Conservation (phyloP, 148 eudicot genomes). For the Camellia lanceoleosa region DNA sequence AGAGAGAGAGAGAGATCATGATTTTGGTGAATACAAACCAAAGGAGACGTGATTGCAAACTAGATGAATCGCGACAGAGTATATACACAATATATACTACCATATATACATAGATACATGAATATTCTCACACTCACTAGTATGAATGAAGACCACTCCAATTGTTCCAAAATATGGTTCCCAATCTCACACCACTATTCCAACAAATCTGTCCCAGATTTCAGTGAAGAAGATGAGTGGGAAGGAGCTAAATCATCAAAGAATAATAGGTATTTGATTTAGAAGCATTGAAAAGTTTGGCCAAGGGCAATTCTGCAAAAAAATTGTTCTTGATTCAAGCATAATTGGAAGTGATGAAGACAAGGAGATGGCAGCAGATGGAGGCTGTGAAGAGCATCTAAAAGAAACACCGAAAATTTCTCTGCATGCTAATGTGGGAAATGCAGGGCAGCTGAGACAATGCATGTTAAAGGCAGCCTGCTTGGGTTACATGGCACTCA, state of each 20-base stretch:
- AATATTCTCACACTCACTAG: no score
- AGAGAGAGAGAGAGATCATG: no score
- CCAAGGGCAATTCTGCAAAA: neutral
- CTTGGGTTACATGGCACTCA: neutral
- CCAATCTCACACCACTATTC: no score
- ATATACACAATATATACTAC: no score
- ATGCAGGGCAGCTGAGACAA: neutral
- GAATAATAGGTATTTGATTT: neutral
- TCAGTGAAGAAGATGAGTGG: neutral
- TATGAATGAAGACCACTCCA: no score
- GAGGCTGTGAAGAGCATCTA: neutral
- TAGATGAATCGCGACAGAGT: no score
- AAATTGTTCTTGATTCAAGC: slow-evolving; percentile 5
- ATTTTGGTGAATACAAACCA: no score
- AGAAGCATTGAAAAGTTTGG: slow-evolving; percentile 1
- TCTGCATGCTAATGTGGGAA: slow-evolving; percentile 1
- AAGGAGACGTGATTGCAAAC: no score
- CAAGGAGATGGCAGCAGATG: neutral
- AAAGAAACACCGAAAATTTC: neutral
- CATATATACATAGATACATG: no score
- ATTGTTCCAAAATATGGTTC: no score
- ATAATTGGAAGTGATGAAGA: neutral
- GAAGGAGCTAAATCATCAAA: neutral
- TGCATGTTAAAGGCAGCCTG: neutral
- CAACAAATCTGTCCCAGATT: neutral